A percentile compares a stretch with the other conserved stretches of the same genome.
Conservation (phyloP, 495 filamentous ascomycete species). For the Aspergillus carlsbadensis region DNA sequence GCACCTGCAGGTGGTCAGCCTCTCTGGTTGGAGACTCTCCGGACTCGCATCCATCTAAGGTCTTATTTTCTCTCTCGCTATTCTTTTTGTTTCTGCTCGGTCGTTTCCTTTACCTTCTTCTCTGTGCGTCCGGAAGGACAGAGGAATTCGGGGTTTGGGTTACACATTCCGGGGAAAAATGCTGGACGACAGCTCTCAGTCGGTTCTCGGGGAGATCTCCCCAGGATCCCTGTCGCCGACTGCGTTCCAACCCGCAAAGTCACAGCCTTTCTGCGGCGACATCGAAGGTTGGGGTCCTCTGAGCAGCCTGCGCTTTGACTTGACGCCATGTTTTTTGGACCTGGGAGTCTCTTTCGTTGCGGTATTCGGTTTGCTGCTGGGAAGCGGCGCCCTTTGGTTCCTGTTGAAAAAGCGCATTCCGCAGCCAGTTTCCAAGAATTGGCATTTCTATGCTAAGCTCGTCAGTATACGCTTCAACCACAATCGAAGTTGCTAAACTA, state of each 20-base stretch:
- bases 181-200: constrained; percentile 46
- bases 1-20: background rate
- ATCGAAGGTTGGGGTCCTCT: constrained; percentile 93
- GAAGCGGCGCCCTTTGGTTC: constrained; percentile 72
- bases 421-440: constrained; percentile 72
- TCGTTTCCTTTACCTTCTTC: background rate
- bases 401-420: constrained; percentile 65
- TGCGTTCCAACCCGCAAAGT: constrained; percentile 29
- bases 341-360: constrained; percentile 76
- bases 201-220: constrained; percentile 37
- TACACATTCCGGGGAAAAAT: constrained; percentile 30
- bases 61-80: constrained; percentile 7
- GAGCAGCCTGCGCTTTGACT: constrained; percentile 78
- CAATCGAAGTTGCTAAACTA: constrained; percentile 17
- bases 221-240: constrained; percentile 32
- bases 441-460: constrained; percentile 94
- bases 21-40: background rate
- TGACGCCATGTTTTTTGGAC: constrained; percentile 96
- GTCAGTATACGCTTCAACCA: constrained; percentile 46
- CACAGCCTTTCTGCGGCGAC: constrained; percentile 79
- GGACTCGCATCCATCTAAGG: background rate
- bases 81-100: constrained; percentile 2
- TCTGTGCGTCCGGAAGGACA: constrained; percentile 14
- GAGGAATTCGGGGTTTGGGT: constrained; percentile 11
- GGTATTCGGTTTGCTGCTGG: constrained; percentile 71